Base-by-base conservation (phyloP, 2,329 filamentous ascomycete species). In the Fusarium mangiferae region DNA sequence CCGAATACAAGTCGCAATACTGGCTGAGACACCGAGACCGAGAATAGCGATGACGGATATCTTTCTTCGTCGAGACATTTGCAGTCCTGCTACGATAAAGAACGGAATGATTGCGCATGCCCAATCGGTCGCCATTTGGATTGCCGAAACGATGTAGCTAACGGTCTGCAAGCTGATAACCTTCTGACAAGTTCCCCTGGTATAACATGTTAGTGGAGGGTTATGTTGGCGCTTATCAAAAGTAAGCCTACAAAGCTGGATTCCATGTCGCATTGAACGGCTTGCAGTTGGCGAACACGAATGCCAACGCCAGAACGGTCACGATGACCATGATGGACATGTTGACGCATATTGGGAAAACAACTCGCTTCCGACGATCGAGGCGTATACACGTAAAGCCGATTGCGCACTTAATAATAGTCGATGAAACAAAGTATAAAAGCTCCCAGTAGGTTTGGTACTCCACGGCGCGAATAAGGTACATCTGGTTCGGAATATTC, bases 391-490 rank as follows among this genome's bases (percentile, higher is more conserved):
- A 68, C 0, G 64, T 61, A 11, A 63, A 51, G 0, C 66, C 56
- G 3, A 69, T 69, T 1, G 66, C 56, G 22, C 64, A 68, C 4
- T 69, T 69, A 4, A 69, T 62, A 1, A 69, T n/a, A 4, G 66
- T 62, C 10, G 66, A 69, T 0, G 57, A 68, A 12, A 35, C 46
- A 6, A 69, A 69, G 15, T 68, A 68, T 2, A 69, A 11, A 9
- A 69, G 5, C 6, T 68, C 66, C 66, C 64, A 68, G 28, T 69
- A 63, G 1, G 57, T 68, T 20, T 68, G 64, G 30, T 69, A 69
- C 38, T 69, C 57, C 18, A n/a, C 20, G 22, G 66, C 64, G 59
- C 49, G 51, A 3, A 69, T n/a, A 3, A 68, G 57, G 13, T 69
- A 69, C 9, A 69, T 18, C 15, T 15, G 64, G 1, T 45, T 46